phyloP scores from a whole-genome alignment of 257 asterid species.

The Datura wrightii region DNA sequence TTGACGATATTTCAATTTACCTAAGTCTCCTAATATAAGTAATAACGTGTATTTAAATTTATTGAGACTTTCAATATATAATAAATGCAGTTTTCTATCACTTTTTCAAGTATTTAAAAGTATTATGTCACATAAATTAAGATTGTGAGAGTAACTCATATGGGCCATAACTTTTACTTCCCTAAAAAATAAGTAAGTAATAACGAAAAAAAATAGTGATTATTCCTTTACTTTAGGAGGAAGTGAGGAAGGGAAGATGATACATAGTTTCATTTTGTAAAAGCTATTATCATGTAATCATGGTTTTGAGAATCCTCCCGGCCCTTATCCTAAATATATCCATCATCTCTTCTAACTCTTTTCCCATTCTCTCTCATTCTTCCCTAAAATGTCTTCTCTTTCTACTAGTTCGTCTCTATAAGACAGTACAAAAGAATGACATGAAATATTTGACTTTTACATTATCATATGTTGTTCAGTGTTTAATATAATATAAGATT shows the following conservation, averaged over 20 bases:
- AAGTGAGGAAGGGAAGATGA: constrained; percentile 7
- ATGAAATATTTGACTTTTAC: neutral
- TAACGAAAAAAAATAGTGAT: neutral
- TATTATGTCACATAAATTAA: neutral
- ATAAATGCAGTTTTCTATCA: neutral
- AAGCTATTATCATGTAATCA: neutral
- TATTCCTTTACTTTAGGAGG: constrained; percentile 12
- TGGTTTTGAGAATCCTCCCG: constrained; percentile 53
- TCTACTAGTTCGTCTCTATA: neutral
- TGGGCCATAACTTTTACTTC: neutral
- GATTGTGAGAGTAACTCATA: neutral
- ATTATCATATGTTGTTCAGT: neutral
- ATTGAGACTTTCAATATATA: neutral
- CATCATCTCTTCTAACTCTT: neutral
- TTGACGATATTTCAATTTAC: neutral
- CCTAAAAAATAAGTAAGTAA: neutral
- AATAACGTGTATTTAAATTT: neutral
- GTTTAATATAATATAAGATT: neutral
- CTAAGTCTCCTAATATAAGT: neutral
- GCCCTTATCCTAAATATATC: constrained; percentile 78
- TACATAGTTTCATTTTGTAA: neutral
- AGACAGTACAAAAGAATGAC: neutral
- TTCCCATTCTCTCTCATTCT: neutral
- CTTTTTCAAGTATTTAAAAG: neutral
- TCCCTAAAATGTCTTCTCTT: neutral